Conservation (phyloP, 495 filamentous ascomycete genomes). For the Chaetomidium leptoderma region DNA sequence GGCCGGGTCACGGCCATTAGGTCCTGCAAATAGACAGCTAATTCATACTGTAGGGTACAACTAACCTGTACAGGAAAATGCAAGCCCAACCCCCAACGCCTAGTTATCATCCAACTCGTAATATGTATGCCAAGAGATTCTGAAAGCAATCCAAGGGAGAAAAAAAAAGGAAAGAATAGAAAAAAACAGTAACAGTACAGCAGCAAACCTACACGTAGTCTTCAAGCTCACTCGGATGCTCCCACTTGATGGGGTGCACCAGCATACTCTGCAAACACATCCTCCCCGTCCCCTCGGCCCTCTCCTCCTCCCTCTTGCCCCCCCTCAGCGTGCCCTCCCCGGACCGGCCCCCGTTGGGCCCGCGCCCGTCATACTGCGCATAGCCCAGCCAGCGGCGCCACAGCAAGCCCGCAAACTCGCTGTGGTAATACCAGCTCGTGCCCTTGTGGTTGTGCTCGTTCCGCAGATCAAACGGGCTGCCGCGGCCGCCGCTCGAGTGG, state of each 20-base stretch:
- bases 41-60: neutral
- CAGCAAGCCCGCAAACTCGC: slow-evolving; percentile 73
- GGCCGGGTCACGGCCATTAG: neutral
- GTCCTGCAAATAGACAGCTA: neutral
- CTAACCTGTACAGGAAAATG: neutral
- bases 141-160: neutral
- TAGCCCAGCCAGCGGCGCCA: slow-evolving; percentile 89
- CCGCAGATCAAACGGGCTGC: slow-evolving; percentile 70
- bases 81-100: neutral
- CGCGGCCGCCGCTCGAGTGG: slow-evolving; percentile 61
- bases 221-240: slow-evolving; percentile 37
- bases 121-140: neutral
- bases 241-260: slow-evolving; percentile 84
- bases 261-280: slow-evolving; percentile 90
- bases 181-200: neutral
- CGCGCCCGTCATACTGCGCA: slow-evolving; percentile 55
- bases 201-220: neutral
- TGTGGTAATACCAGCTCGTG: slow-evolving; percentile 92
- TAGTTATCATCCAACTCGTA: neutral
- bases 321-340: slow-evolving; percentile 49
- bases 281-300: slow-evolving; percentile 55
- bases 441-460: slow-evolving; percentile 87
- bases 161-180: neutral
- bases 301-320: slow-evolving; percentile 64
- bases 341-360: slow-evolving; percentile 70